Base-by-base conservation (phyloP, 1,284 basidiomycete genomes). In the Grifola frondosa region DNA sequence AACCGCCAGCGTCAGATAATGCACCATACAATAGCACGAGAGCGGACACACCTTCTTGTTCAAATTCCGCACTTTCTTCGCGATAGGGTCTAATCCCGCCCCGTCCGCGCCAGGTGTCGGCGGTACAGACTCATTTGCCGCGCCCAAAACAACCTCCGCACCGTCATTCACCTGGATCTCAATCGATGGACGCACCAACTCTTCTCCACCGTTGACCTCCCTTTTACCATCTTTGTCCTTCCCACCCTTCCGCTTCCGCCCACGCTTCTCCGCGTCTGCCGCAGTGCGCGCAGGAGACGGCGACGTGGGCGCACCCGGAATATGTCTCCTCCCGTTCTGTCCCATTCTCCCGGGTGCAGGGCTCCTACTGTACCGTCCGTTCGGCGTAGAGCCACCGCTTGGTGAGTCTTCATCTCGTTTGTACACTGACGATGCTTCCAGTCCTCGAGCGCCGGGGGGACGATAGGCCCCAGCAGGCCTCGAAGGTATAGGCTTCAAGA, bases 21-120 rank as follows among this genome's bases (percentile, higher is more conserved):
- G 33, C 19, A 12, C 28, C 21, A 16, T 12, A 43, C 30, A 15
- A 12, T 37, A 33, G 38, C 21, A 38, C 22, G n/a, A 23, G 30
- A 31, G 31, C 29, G 52, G 35, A 38, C 30, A 11, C 17, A 55
- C 89, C 84, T 97, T 96, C 78, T 97, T 97, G 61, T 80, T 92
- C 62, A 97, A 59, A 64, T 96, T 97, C 54, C 95, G 76, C 48
- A 92, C 80, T 78, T 97, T 97, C 77, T 97, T 96, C 40, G 89
- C 81, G 42, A 77, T 69, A 15, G 91, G 78, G 70, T 98, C 85
- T 61, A 93, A 72, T 6, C 65, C 63, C 53, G 64, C 36, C 15
- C 21, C 73, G 57, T 90, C 83, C 48, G 69, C 69, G 37, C 75
- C 77, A 49, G 79, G 74, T 46, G 84, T 78, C 40, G 74, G 62